These are phyloP conservation scores for Akanthomyces uredinophilus DNA, from an alignment of 2,329 filamentous ascomycete genomes.

Conservation along the genomic window DNA sequence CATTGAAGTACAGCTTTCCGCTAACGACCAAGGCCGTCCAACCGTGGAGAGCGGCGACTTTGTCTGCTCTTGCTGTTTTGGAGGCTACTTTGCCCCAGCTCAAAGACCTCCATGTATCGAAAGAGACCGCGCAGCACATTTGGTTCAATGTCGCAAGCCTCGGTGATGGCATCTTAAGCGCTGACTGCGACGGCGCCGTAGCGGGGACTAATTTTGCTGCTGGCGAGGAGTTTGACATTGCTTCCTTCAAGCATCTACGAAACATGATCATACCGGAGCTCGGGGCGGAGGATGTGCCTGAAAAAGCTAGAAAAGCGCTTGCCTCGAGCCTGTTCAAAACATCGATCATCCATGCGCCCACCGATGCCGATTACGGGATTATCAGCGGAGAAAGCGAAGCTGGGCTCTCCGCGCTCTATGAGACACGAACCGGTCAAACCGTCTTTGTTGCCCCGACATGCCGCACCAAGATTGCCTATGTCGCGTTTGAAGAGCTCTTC, in stretches of 20 bases:
- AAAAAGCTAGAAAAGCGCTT: slow-evolving; percentile 63
- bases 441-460: slow-evolving; percentile 58
- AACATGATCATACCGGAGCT: slow-evolving; percentile 70
- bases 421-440: slow-evolving; percentile 65
- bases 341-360: slow-evolving; percentile 70
- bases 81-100: slow-evolving; percentile 60
- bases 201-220: slow-evolving; percentile 45
- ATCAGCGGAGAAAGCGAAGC: slow-evolving; percentile 42
- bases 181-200: slow-evolving; percentile 49
- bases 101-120: slow-evolving; percentile 42
- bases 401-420: slow-evolving; percentile 56
- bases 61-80: slow-evolving; percentile 63
- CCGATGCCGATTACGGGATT: slow-evolving; percentile 48
- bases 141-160: slow-evolving; percentile 66
- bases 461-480: slow-evolving; percentile 70
- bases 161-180: slow-evolving; percentile 63
- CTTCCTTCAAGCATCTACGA: slow-evolving; percentile 63
- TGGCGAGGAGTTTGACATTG: slow-evolving; percentile 80
- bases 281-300: slow-evolving; percentile 59
- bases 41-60: slow-evolving; percentile 78
- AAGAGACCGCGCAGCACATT: slow-evolving; percentile 47
- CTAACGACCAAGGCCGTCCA: slow-evolving; percentile 64
- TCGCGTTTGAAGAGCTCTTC: slow-evolving; percentile 76
- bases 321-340: slow-evolving; percentile 72
- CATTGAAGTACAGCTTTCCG: slow-evolving; percentile 74